phyloP scores from a whole-genome alignment of 805 yeast genomes.

The Suhomyces pyralidae region DNA sequence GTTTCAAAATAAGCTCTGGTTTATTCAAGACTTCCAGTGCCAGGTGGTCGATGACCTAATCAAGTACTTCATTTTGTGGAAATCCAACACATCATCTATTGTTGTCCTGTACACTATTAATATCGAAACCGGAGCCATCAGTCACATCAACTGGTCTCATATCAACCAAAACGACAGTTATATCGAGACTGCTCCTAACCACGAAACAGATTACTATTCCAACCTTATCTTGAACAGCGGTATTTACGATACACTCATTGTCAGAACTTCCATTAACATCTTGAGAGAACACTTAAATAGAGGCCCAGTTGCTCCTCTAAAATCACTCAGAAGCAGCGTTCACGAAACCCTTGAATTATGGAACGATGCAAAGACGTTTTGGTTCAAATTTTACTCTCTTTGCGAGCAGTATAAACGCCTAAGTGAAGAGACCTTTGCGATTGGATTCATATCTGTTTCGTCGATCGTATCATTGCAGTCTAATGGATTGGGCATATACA shows the following conservation, averaged over 20 bases:
- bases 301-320: constrained; percentile 10
- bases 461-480: constrained; percentile 25
- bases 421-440: constrained; percentile 56
- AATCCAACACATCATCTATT: constrained; percentile 53
- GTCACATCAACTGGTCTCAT: constrained; percentile 14
- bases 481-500: constrained; percentile 31
- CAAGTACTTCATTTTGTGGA: constrained; percentile 50
- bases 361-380: constrained; percentile 36
- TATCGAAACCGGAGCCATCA: constrained; percentile 12
- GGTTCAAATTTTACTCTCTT: constrained; percentile 68
- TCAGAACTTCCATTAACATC: constrained; percentile 52
- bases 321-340: constrained; percentile 25
- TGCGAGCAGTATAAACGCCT: constrained; percentile 67
- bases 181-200: constrained; percentile 23
- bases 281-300: constrained; percentile 40
- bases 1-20: constrained; percentile 34
- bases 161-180: constrained; percentile 9
- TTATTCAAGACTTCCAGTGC: constrained; percentile 37
- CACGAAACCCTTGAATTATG: constrained; percentile 18
- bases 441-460: constrained; percentile 7
- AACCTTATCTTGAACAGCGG: constrained; percentile 49
- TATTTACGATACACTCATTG: constrained; percentile 45
- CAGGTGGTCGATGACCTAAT: background rate
- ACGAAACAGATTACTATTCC: constrained; percentile 38
- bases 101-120: constrained; percentile 15